Evolutionary conservation across 75 land plant genomes (phyloP).

Genomic region (Adiantum capillusveneris): DNA sequence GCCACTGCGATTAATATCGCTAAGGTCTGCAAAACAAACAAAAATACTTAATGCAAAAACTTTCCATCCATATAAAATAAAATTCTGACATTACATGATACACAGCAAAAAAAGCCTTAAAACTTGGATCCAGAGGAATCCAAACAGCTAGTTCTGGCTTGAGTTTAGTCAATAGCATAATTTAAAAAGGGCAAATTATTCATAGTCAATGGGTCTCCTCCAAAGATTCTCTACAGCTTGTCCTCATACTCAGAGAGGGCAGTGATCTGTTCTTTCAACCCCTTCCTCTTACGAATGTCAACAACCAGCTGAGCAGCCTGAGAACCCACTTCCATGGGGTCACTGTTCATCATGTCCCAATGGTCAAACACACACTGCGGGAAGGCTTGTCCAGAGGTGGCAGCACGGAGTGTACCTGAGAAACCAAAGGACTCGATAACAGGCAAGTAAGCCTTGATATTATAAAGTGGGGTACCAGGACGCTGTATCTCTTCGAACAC

Average conservation of each 20-base stretch:
- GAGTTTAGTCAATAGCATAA: too few species aligned
- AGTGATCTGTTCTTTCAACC: slow-evolving; percentile 56
- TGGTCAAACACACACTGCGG: slow-evolving; percentile 42
- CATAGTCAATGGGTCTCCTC: too few species aligned
- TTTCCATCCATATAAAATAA: too few species aligned
- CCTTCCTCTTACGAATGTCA: slow-evolving; percentile 57
- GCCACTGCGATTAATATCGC: too few species aligned
- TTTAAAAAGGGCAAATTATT: too few species aligned
- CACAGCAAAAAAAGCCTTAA: too few species aligned
- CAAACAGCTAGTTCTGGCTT: too few species aligned
- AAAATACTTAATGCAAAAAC: too few species aligned
- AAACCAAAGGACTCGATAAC: slow-evolving; percentile 41
- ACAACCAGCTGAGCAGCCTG: slow-evolving; percentile 38
- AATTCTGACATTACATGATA: too few species aligned
- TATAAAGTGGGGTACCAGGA: slow-evolving; percentile 43
- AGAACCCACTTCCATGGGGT: slow-evolving; percentile 39
- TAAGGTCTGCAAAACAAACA: too few species aligned
- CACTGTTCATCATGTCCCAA: slow-evolving; percentile 46
- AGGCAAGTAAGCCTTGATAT: slow-evolving; percentile 38
- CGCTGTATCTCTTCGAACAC: slow-evolving; percentile 55
- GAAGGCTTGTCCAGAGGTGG: slow-evolving; percentile 40
- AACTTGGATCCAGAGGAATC: too few species aligned
- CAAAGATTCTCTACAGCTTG: too few species aligned
- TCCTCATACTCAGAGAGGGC: slow-evolving; percentile 54
- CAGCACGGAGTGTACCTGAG: slow-evolving; percentile 27